Conservation (phyloP, 2,329 filamentous ascomycete genomes). For the Phialophora expanda region DNA sequence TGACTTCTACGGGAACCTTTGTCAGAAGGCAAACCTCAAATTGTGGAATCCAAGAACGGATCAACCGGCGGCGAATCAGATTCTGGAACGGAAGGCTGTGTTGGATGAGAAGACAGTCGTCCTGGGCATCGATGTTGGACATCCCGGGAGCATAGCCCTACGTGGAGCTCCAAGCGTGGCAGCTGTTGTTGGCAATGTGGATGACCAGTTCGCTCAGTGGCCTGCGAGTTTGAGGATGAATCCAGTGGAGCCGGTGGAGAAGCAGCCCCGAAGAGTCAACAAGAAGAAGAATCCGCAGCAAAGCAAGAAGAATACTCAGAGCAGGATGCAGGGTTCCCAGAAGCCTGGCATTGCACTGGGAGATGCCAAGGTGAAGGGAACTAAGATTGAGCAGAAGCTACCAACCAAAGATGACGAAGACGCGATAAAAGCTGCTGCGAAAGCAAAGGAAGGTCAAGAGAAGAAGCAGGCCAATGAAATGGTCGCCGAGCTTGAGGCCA, state of each 20-base stretch:
- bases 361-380: no score
- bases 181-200: slow-evolving; percentile 77
- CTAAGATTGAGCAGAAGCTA: no score
- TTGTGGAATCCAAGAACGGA: slow-evolving; percentile 59
- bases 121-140: slow-evolving; percentile 86
- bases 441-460: not conserved
- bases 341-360: no score
- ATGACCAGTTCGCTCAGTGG: slow-evolving; percentile 75
- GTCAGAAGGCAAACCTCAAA: slow-evolving; percentile 82
- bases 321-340: no score
- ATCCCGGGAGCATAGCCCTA: slow-evolving; percentile 71
- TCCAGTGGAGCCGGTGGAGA: not conserved
- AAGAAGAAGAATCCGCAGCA: not conserved
- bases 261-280: not conserved
- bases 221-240: slow-evolving; percentile 69
- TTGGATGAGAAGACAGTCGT: slow-evolving; percentile 76
- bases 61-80: slow-evolving; percentile 62
- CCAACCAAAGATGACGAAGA: not conserved
- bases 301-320: no score
- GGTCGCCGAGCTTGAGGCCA: slow-evolving; percentile 65
- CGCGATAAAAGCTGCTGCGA: not conserved
- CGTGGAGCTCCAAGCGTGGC: slow-evolving; percentile 70
- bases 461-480: slow-evolving; percentile 70
- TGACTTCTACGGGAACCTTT: slow-evolving; percentile 69
- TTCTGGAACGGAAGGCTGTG: slow-evolving; percentile 61